phyloP scores from a whole-genome alignment of 768 basidiomycete species.

The Cubamyces sp. region DNA sequence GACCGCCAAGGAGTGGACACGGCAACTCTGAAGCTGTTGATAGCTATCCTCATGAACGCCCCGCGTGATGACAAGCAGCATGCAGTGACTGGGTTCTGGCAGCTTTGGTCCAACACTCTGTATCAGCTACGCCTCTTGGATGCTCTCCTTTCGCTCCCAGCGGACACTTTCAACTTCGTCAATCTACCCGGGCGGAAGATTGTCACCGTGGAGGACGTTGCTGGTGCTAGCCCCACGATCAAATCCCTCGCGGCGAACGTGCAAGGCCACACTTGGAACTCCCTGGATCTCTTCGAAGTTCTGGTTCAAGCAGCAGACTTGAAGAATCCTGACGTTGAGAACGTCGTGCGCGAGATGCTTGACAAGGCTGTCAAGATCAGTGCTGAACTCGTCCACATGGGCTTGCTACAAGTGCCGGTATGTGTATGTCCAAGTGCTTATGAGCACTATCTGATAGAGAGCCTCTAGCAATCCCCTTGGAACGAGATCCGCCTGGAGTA shows the following conservation, averaged over 20 bases:
- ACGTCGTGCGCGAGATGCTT: slow-evolving; percentile 85
- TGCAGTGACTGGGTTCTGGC: slow-evolving; percentile 86
- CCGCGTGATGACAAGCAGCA: slow-evolving; percentile 77
- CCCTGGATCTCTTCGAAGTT: slow-evolving; percentile 86
- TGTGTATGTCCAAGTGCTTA: slow-evolving; percentile 33
- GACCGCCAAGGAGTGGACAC: slow-evolving; percentile 88
- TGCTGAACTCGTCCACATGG: slow-evolving; percentile 93
- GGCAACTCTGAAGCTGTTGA: slow-evolving; percentile 84
- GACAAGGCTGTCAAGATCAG: slow-evolving; percentile 94
- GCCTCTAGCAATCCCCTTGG: slow-evolving; percentile 73
- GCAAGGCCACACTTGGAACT: slow-evolving; percentile 95
- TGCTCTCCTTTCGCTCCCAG: slow-evolving; percentile 84
- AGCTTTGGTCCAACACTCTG: slow-evolving; percentile 80
- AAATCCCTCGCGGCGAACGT: slow-evolving; percentile 89
- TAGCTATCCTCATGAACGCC: slow-evolving; percentile 83
- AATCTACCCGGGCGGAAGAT: slow-evolving; percentile 81
- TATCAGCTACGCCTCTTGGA: slow-evolving; percentile 89
- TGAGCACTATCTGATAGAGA: slow-evolving; percentile 22
- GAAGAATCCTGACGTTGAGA: slow-evolving; percentile 70
- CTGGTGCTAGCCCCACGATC: slow-evolving; percentile 86
- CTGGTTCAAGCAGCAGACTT: slow-evolving; percentile 80
- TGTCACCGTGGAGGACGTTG: slow-evolving; percentile 88
- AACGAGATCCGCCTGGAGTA: slow-evolving; percentile 88
- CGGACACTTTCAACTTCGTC: slow-evolving; percentile 92
- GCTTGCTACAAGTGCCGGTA: slow-evolving; percentile 87